Evolutionary conservation across 2,329 filamentous ascomycete species (phyloP).

Genomic region (Ceratocystis huliohia): DNA sequence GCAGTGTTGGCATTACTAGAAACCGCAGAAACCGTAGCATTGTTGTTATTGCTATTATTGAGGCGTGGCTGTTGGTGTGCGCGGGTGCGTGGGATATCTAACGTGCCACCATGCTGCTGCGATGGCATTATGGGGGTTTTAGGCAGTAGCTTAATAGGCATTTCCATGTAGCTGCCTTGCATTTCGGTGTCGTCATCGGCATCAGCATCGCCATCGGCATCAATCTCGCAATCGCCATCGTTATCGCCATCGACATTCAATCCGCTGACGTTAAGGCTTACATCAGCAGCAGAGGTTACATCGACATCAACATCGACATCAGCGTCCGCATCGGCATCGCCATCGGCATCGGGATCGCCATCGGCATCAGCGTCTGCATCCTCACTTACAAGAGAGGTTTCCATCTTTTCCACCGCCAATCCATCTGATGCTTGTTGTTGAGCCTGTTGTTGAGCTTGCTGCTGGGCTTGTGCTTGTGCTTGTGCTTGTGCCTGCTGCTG

Average conservation of each 20-base stretch:
- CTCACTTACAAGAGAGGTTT: slow-evolving; percentile 28
- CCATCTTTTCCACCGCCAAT: slow-evolving; percentile 26
- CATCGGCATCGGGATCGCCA: slow-evolving; percentile 23
- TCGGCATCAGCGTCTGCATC: slow-evolving; percentile 34
- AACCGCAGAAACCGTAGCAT: background rate
- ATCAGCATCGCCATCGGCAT: slow-evolving; percentile 26
- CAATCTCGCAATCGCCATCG: slow-evolving; percentile 23
- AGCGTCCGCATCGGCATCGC: slow-evolving; percentile 31
- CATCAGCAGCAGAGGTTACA: slow-evolving; percentile 24
- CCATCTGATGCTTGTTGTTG: slow-evolving; percentile 15
- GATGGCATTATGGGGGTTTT: slow-evolving; percentile 23
- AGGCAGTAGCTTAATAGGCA: slow-evolving; percentile 28
- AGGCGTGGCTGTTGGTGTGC: slow-evolving; percentile 20
- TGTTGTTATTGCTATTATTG: background rate
- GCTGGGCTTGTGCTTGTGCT: slow-evolving; percentile 28
- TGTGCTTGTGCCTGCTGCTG: slow-evolving; percentile 25
- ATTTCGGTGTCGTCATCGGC: slow-evolving; percentile 38
- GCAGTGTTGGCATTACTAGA: background rate
- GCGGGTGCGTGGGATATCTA: slow-evolving; percentile 35
- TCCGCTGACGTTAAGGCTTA: slow-evolving; percentile 21
- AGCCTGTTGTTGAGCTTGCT: slow-evolving; percentile 27
- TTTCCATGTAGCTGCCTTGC: slow-evolving; percentile 40
- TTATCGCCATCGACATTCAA: slow-evolving; percentile 13
- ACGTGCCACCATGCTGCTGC: slow-evolving; percentile 31
- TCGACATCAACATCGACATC: slow-evolving; percentile 25